Conservation (phyloP, 2,329 filamentous ascomycete species). For the Penicillium sp. region DNA sequence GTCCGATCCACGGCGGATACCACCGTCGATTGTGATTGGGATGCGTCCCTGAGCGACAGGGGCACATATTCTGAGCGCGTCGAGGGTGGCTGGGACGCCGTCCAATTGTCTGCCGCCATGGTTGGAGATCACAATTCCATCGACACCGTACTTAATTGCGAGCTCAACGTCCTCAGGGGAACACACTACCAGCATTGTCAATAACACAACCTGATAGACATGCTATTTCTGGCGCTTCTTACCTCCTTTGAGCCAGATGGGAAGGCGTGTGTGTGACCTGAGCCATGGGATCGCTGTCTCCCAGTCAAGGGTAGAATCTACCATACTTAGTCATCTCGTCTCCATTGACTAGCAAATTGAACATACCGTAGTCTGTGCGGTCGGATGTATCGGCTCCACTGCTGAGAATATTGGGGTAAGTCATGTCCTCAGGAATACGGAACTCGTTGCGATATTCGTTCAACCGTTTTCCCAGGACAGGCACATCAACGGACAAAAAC, state of each 20-base stretch:
- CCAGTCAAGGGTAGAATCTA: constrained; percentile 50
- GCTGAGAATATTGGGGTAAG: constrained; percentile 46
- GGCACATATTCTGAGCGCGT: constrained; percentile 33
- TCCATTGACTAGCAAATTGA: no score
- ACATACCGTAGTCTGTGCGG: constrained; percentile 31
- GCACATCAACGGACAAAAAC: constrained; percentile 57
- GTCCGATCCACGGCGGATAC: constrained; percentile 37
- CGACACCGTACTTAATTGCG: constrained; percentile 35
- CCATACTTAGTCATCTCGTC: background rate
- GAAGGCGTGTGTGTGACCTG: constrained; percentile 48
- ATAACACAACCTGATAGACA: background rate
- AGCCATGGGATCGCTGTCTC: constrained; percentile 53
- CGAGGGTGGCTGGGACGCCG: constrained; percentile 39
- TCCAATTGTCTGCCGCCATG: constrained; percentile 43
- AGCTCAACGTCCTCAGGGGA: constrained; percentile 38
- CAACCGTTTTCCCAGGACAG: constrained; percentile 54
- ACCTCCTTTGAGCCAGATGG: constrained; percentile 39
- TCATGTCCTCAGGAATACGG: constrained; percentile 45
- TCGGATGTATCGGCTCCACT: constrained; percentile 22
- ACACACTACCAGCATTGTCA: constrained; percentile 15
- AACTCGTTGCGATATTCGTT: constrained; percentile 59
- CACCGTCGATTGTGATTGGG: constrained; percentile 35
- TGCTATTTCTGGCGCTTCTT: background rate
- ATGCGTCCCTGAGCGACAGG: constrained; percentile 33
- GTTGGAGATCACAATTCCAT: constrained; percentile 42